These are phyloP conservation scores for Linnemannia hyalina DNA, from an alignment of 192 early-diverging fungal species.

Conservation along the genomic window DNA sequence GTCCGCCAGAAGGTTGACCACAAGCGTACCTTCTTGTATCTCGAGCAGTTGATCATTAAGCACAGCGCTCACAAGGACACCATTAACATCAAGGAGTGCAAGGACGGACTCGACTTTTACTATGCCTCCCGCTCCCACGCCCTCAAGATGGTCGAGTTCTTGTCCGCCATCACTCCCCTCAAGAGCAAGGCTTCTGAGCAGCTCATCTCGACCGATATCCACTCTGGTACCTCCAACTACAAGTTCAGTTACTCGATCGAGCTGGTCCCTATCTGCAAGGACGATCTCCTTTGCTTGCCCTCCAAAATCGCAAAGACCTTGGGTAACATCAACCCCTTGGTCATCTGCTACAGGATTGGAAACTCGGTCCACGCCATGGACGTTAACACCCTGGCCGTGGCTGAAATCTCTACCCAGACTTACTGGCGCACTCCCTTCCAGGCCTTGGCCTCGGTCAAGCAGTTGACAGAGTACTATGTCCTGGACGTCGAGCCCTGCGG, in stretches of 20 bases:
- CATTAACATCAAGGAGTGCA: constrained; percentile 97
- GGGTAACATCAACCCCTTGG: constrained; percentile 88
- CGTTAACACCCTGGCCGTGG: constrained; percentile 79
- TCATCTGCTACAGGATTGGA: constrained; percentile 86
- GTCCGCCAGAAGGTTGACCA: constrained; percentile 98
- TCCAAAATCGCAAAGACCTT: constrained; percentile 86
- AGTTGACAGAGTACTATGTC: constrained; percentile 94
- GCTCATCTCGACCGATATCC: constrained; percentile 96
- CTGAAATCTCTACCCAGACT: constrained; percentile 78
- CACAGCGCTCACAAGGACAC: constrained; percentile 98
- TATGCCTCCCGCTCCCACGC: constrained; percentile 91
- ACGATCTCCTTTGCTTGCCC: constrained; percentile 92
- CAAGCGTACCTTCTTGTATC: constrained; percentile 98
- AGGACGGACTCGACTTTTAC: constrained; percentile 98
- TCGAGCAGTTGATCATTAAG: constrained; percentile 98
- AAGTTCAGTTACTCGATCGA: constrained; percentile 98
- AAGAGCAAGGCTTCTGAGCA: constrained; percentile 94
- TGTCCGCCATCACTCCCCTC: constrained; percentile 85
- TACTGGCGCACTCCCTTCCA: constrained; percentile 92
- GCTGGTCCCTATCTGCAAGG: constrained; percentile 96
- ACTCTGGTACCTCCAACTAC: constrained; percentile 91
- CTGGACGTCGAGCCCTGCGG: constrained; percentile 92
- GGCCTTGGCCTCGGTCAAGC: constrained; percentile 80
- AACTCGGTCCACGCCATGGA: constrained; percentile 91
- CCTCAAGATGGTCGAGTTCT: constrained; percentile 96